phyloP scores from a whole-genome alignment of 306 rosid species.

The Castanea mollissima region DNA sequence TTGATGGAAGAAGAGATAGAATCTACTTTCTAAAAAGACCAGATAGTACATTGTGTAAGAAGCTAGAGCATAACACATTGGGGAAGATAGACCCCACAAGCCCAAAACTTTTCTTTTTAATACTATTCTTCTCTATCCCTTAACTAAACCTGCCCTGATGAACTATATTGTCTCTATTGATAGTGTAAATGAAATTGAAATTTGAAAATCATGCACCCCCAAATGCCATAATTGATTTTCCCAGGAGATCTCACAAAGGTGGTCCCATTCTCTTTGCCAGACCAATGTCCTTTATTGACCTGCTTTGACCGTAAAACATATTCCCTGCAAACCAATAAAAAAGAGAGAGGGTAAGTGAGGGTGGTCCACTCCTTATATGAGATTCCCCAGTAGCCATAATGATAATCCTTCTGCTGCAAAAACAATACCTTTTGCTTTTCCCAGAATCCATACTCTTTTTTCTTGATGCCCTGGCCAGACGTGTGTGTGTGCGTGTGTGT shows the following conservation, averaged over 20 bases:
- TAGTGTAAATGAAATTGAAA: not conserved
- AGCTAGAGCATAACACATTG: not conserved
- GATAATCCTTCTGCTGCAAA: conserved; percentile 36
- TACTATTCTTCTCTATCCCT: too few species aligned
- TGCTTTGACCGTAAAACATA: conserved; percentile 74
- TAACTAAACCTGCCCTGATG: too few species aligned
- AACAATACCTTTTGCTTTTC: conserved; percentile 56
- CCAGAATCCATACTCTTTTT: conserved; percentile 41
- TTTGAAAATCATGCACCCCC: not conserved
- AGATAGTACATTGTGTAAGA: conserved; percentile 11
- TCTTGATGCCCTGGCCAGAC: conserved; percentile 38
- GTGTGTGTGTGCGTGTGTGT: conserved; percentile 3
- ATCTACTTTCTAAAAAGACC: conserved; percentile 24
- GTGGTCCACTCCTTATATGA: conserved; percentile 61
- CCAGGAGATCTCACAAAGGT: conserved; percentile 38
- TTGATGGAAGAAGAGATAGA: not conserved
- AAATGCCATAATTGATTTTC: conserved; percentile 14
- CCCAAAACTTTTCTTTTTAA: not conserved
- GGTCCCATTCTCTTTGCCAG: conserved; percentile 50
- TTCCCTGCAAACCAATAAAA: conserved; percentile 56
- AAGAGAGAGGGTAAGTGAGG: conserved; percentile 42
- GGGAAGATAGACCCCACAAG: conserved; percentile 1
- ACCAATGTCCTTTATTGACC: conserved; percentile 63
- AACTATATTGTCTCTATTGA: not conserved
- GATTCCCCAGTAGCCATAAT: conserved; percentile 52